phyloP scores from a whole-genome alignment of 2,329 filamentous ascomycete genomes.

The Capronia americana region DNA sequence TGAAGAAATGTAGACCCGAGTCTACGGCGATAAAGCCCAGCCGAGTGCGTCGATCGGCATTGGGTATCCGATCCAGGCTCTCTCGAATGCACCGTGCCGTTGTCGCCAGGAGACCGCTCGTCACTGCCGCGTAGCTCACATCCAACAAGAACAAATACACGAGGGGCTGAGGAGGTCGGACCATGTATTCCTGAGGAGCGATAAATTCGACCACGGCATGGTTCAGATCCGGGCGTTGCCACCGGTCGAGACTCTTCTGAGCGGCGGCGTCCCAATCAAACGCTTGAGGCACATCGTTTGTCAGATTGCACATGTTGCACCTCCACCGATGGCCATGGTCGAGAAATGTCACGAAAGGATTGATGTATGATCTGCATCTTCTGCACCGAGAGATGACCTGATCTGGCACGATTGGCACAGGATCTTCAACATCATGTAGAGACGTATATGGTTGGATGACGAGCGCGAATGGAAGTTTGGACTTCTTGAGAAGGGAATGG shows the following conservation, averaged over 20 bases:
- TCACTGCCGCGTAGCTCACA: conserved; percentile 88
- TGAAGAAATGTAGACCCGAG: conserved; percentile 94
- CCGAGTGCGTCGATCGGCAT: conserved; percentile 89
- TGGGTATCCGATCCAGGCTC: conserved; percentile 96
- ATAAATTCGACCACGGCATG: conserved; percentile 97
- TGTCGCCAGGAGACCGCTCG: conserved; percentile 88
- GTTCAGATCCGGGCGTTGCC: conserved; percentile 91
- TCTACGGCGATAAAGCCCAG: conserved; percentile 96
- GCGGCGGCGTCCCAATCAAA: conserved; percentile 97
- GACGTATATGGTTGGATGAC: conserved; percentile 95
- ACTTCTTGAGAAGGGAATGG: conserved; percentile 92
- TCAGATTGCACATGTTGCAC: conserved; percentile 99
- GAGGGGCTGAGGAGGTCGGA: conserved; percentile 90
- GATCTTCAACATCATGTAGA: conserved; percentile 90
- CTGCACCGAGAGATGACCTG: conserved; percentile 97
- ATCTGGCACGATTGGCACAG: conserved; percentile 89
- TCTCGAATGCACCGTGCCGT: conserved; percentile 92
- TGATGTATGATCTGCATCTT: conserved; percentile 96
- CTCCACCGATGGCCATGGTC: conserved; percentile 98
- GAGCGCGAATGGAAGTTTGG: conserved; percentile 90
- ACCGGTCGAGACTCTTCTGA: conserved; percentile 89
- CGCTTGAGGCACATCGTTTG: conserved; percentile 97
- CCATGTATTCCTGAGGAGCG: conserved; percentile 99
- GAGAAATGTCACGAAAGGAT: conserved; percentile 93
- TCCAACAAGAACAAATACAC: conserved; percentile 97